These are phyloP conservation scores for Pichia membranifaciens DNA, from an alignment of 805 yeast genomes.

Conservation along the genomic window DNA sequence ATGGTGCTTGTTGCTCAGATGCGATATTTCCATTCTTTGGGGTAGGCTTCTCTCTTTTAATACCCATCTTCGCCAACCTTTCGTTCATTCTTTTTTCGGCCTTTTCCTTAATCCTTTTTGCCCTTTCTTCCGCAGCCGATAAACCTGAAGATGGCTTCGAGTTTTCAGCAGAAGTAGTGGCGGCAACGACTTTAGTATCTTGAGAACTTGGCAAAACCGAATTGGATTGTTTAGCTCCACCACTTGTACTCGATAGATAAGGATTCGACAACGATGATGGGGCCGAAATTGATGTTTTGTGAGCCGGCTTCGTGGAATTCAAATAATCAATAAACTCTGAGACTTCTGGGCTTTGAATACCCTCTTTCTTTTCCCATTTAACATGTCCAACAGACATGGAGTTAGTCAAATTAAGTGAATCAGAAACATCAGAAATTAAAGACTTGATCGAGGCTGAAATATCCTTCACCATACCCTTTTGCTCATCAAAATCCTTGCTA, in stretches of 20 bases:
- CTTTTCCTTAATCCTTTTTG: constrained; percentile 78
- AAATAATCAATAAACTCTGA: constrained; percentile 55
- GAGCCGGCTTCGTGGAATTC: constrained; percentile 29
- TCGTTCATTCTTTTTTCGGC: constrained; percentile 80
- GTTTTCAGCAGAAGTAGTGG: not conserved
- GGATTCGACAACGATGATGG: constrained; percentile 6
- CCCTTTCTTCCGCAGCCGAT: constrained; percentile 54
- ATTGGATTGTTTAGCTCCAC: not conserved
- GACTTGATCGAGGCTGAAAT: constrained; percentile 66
- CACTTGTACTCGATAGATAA: constrained; percentile 4
- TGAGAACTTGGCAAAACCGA: constrained; percentile 10
- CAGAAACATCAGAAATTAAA: constrained; percentile 38
- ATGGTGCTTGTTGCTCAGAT: constrained; percentile 6
- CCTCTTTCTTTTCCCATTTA: constrained; percentile 80
- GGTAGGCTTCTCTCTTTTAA: constrained; percentile 24
- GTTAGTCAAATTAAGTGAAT: constrained; percentile 26
- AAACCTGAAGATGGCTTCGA: constrained; percentile 1
- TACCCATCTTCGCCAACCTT: constrained; percentile 74
- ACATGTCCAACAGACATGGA: constrained; percentile 45
- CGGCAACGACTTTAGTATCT: constrained; percentile 1
- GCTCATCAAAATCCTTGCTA: constrained; percentile 48
- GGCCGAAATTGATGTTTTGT: constrained; percentile 5
- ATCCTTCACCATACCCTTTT: constrained; percentile 58
- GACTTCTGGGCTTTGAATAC: constrained; percentile 61
- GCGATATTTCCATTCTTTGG: constrained; percentile 14